Conservation (phyloP, 257 asterid genomes). For the Mitragyna speciosa region DNA sequence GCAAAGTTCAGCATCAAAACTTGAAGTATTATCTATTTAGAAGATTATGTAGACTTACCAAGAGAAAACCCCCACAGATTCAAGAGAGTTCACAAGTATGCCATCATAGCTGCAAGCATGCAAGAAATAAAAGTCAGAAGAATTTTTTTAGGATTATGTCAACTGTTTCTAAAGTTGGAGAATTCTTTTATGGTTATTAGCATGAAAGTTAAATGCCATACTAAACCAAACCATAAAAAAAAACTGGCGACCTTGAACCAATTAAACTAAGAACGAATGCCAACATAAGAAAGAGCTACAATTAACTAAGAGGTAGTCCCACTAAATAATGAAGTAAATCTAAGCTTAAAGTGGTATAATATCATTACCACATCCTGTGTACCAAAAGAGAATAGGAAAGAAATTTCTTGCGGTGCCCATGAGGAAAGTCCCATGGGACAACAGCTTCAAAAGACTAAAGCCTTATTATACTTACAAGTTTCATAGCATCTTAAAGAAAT, state of each 20-base stretch:
- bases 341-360: neutral
- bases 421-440: neutral
- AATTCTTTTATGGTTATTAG: neutral
- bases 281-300: neutral
- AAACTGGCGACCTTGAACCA: neutral
- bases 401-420: neutral
- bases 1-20: neutral
- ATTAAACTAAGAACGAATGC: neutral
- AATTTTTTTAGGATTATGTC: neutral
- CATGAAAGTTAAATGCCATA: neutral
- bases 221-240: neutral
- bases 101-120: conserved; percentile 72
- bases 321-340: neutral
- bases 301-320: neutral
- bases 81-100: conserved; percentile 77
- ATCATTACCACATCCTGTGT: neutral
- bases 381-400: no score
- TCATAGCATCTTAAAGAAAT: neutral
- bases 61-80: conserved; percentile 52
- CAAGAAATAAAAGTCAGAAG: conserved; percentile 8
- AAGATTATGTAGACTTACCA: conserved; percentile 50
- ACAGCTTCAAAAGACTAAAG: neutral
- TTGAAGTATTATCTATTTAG: neutral
- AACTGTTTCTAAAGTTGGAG: conserved; percentile 1
- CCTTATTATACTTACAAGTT: neutral